Base-by-base conservation (phyloP, 208 protist species). In the Trypanosoma platydactyli region DNA sequence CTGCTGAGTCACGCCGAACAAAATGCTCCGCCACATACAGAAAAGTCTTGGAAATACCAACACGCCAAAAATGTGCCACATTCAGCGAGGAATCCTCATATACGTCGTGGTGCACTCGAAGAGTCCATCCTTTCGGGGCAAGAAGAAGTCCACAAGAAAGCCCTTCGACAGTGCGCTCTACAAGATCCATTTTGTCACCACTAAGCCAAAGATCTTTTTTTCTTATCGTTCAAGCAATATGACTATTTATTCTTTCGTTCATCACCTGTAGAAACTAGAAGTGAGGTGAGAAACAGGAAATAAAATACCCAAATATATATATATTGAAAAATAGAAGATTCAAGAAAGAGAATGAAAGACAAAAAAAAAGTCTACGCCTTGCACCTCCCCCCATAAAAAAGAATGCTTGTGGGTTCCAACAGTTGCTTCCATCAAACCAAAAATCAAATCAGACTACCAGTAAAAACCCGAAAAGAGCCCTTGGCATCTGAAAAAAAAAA, bases 21-120 rank as follows among this genome's bases (percentile, higher is more conserved):
- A 88, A 92, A 3, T 88, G 51, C 60, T 92, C 86, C 7, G 80
- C 82, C 6, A 92, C 45, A 49, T 77, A 87, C 12, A 92, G 54
- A 0, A 54, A 77, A 24, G 30, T 63, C 12, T 77, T 75, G 1
- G 40, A 54, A 9, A 52, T 15, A 30, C 71, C 75, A 58, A 83
- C 52, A 12, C 71, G 57, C 66, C 83, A 78, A 45, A 86, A 80
- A 16, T 80, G 80, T 9, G 77, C 73, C 11, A 83, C 82, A 51
- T 86, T 86, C 35, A 77, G 44, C 22, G 62, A 60, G 29, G 58
- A 77, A 55, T 51, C 61, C 15, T 46, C 48, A 5, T 84, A 57
- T 65, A 83, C 55, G 62, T 86, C 77, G 4, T 79, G 79, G 3
- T 81, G 68, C 22, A 80, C 73, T 59, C 90, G 83, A 0, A 72